These are phyloP conservation scores for Nakazawaea ernobii DNA, from an alignment of 805 yeast genomes.

Conservation along the genomic window DNA sequence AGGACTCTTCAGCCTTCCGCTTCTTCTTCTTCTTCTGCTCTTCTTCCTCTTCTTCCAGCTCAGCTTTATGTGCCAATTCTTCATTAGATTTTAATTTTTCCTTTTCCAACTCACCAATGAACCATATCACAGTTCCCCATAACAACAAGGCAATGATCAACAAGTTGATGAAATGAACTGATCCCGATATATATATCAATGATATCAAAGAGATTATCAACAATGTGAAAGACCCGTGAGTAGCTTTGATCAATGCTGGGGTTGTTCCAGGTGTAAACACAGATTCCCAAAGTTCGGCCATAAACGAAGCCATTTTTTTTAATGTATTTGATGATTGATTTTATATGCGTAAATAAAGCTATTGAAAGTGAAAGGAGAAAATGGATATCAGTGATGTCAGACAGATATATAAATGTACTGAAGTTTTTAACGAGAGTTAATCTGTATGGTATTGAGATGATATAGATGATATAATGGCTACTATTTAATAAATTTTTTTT, in stretches of 20 bases:
- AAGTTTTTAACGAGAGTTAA: too few relatives aligned
- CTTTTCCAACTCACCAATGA: constrained; percentile 58
- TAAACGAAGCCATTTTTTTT: constrained; percentile 30
- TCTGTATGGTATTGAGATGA: too few relatives aligned
- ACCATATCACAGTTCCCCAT: constrained; percentile 87
- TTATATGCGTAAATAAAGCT: background rate
- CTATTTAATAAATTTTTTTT: background rate
- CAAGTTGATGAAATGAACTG: constrained; percentile 60
- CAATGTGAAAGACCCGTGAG: constrained; percentile 74
- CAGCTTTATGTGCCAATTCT: constrained; percentile 28
- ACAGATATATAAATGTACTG: too few relatives aligned
- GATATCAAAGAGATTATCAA: constrained; percentile 50
- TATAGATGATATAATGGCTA: too few relatives aligned
- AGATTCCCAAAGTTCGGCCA: constrained; percentile 80
- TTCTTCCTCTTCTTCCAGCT: constrained; percentile 9
- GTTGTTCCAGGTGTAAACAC: constrained; percentile 90
- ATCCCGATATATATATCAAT: constrained; percentile 55
- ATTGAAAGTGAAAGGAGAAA: too few relatives aligned
- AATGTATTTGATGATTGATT: background rate
- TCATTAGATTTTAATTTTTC: constrained; percentile 41
- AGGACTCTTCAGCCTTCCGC: constrained; percentile 12
- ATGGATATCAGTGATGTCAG: too few relatives aligned
- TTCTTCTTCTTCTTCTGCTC: background rate
- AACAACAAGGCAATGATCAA: constrained; percentile 40
- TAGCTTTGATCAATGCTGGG: constrained; percentile 84